Percentiles rank a stretch among this genome's conserved stretches.
phyloP scores from a whole-genome alignment of 1,139 yeast genomes.

The Yamadazyma jaroonii region DNA sequence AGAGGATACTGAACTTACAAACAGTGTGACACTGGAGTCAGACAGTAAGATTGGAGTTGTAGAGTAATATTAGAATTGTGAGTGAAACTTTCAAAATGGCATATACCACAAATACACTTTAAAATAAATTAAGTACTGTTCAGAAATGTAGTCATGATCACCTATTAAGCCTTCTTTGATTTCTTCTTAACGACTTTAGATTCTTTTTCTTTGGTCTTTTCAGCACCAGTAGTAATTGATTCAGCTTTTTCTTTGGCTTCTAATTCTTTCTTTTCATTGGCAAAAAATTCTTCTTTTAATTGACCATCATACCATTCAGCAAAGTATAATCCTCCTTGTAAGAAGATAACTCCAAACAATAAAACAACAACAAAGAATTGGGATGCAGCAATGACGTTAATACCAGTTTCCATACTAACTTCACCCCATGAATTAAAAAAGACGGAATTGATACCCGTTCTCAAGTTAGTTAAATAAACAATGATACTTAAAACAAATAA shows the following conservation, averaged over 20 bases:
- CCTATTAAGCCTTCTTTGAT: slow-evolving; percentile 9
- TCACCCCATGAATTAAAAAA: slow-evolving; percentile 86
- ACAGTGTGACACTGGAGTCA: too few species aligned
- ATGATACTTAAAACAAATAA: slow-evolving; percentile 69
- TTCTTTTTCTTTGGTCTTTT: slow-evolving; percentile 17
- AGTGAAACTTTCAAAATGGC: too few species aligned
- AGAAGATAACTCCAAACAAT: slow-evolving; percentile 70
- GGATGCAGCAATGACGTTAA: slow-evolving; percentile 90
- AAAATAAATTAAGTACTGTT: neutral
- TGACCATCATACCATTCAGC: slow-evolving; percentile 73
- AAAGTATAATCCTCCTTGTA: slow-evolving; percentile 89
- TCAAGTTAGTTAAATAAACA: slow-evolving; percentile 80
- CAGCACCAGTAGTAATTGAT: slow-evolving; percentile 20
- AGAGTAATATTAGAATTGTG: too few species aligned
- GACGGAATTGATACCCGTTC: slow-evolving; percentile 76
- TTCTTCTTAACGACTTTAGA: slow-evolving; percentile 12
- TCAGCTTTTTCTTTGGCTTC: slow-evolving; percentile 16
- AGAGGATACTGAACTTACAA: too few species aligned
- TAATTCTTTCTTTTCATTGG: slow-evolving; percentile 21
- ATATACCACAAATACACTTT: too few species aligned
- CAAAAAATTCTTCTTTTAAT: slow-evolving; percentile 51
- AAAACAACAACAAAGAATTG: slow-evolving; percentile 72
- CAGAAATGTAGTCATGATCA: too few species aligned
- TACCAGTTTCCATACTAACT: slow-evolving; percentile 79
- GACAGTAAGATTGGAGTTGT: too few species aligned